Evolutionary conservation across 768 basidiomycete species (phyloP), one percentile per base, ranked within the genome.

Genomic region (Lyophyllum semitale): DNA sequence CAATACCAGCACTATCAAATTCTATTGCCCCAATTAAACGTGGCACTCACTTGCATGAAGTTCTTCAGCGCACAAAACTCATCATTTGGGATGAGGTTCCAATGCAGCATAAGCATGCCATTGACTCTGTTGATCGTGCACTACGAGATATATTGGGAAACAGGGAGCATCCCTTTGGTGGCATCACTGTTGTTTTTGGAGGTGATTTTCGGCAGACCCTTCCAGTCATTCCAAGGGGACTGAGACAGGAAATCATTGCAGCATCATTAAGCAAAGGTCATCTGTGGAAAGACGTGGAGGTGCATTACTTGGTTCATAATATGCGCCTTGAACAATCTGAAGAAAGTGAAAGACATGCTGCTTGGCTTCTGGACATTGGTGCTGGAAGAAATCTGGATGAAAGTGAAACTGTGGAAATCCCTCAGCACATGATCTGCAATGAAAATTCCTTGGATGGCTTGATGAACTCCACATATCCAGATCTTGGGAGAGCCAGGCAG

Each of bases 171-270:
- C 64, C 65, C 13, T 81, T 76, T 73, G 77, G 73, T 38, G 76
- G 74, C 9, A 59, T 78, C 7, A 71, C 72, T 30, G 58, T 77
- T 1, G 55, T 80, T 3, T 77, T 80, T 71, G 76, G 74, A 45
- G 79, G 77, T 1, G 77, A 82, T 62, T 81, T 75, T 41, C 68
- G 71, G 25, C 80, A 82, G 58, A 80, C 64, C 3, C 67, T 81
- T 0, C 78, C 78, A 33, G 72, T 81, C 0, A 67, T 79, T 45
- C 43, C 27, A 0, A 68, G 69, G 59, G 79, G 77, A 1, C 59
- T 65, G 27, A 37, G 70, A 49, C 67, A 66, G 40, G 58, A 78
- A 15, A 76, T 79, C 65, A 65, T 80, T 3, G 54, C 23, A 48
- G 73, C 71, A 1, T 64, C 63, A 5, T 58, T 80, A 0, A 66